These are phyloP conservation scores for Strobilomyces confusus DNA, from an alignment of 768 basidiomycete genomes.

Conservation along the genomic window DNA sequence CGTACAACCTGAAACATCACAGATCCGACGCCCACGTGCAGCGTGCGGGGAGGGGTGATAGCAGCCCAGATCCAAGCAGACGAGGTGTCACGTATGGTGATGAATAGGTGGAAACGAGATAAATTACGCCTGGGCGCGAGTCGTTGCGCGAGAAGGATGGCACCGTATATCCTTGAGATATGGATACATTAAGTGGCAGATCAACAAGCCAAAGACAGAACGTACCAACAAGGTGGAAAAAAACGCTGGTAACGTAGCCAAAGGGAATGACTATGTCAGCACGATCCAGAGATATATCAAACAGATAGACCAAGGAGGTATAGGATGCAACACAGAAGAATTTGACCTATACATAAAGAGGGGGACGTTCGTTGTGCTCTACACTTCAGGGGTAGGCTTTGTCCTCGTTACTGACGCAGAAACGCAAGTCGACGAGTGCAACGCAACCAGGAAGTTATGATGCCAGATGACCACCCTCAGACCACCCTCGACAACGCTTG, in stretches of 20 bases:
- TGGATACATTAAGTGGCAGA: too few species aligned
- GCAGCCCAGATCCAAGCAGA: neutral
- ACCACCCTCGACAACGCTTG: too few species aligned
- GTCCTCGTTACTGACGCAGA: neutral
- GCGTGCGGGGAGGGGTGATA: too few species aligned
- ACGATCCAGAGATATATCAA: too few species aligned
- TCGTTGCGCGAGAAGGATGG: neutral
- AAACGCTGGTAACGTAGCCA: neutral
- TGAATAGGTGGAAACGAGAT: neutral
- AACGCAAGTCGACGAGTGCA: neutral
- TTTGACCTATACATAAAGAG: neutral
- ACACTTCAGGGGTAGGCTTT: neutral
- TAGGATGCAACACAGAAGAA: neutral
- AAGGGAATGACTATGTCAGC: neutral
- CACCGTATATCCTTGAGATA: neutral
- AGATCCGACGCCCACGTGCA: too few species aligned
- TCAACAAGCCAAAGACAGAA: too few species aligned
- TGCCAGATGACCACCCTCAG: neutral
- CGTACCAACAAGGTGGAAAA: neutral
- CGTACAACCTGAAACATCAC: too few species aligned
- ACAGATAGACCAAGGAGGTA: neutral
- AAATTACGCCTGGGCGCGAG: neutral
- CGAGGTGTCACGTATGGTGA: neutral
- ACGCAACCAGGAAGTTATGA: neutral
- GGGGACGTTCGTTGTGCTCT: neutral